These are phyloP conservation scores for Stephanodiscus triporus DNA, from an alignment of 108 stramenopile genomes.

Conservation along the genomic window DNA sequence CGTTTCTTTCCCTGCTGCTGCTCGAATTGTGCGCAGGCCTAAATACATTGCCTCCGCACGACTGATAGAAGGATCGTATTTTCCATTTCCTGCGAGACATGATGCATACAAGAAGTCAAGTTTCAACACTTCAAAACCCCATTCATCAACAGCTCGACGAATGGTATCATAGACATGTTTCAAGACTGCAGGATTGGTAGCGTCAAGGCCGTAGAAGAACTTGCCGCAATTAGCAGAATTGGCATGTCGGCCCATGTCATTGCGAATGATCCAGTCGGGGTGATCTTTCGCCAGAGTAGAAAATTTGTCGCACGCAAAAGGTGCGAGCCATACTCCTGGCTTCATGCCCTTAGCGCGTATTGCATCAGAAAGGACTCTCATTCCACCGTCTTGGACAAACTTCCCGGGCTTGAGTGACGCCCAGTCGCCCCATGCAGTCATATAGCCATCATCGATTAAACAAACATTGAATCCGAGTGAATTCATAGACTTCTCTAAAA, in stretches of 20 bases:
- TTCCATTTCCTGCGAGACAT: constrained; percentile 86
- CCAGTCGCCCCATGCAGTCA: constrained; percentile 97
- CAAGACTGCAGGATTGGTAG: constrained; percentile 84
- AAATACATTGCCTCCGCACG: constrained; percentile 90
- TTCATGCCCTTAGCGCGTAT: constrained; percentile 74
- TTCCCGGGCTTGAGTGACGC: constrained; percentile 75
- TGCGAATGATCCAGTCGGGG: constrained; percentile 93
- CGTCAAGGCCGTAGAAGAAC: constrained; percentile 93
- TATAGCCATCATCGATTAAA: constrained; percentile 94
- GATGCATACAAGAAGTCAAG: constrained; percentile 94
- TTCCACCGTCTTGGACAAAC: constrained; percentile 63
- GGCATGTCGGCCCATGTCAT: constrained; percentile 72
- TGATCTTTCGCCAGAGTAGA: constrained; percentile 77
- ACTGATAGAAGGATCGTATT: constrained; percentile 80
- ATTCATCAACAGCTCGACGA: constrained; percentile 82
- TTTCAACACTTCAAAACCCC: constrained; percentile 90
- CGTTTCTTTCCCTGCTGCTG: constrained; percentile 78
- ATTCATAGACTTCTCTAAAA: constrained; percentile 58
- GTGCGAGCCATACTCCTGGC: constrained; percentile 93
- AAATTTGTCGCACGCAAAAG: constrained; percentile 88
- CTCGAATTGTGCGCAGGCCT: constrained; percentile 83
- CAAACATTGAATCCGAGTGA: constrained; percentile 79
- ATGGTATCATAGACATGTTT: constrained; percentile 68
- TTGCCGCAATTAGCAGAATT: constrained; percentile 94
- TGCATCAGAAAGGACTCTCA: constrained; percentile 70